These are phyloP conservation scores for Chaetomiaceae sp. DNA, from an alignment of 2,329 filamentous ascomycete genomes.

Conservation along the genomic window DNA sequence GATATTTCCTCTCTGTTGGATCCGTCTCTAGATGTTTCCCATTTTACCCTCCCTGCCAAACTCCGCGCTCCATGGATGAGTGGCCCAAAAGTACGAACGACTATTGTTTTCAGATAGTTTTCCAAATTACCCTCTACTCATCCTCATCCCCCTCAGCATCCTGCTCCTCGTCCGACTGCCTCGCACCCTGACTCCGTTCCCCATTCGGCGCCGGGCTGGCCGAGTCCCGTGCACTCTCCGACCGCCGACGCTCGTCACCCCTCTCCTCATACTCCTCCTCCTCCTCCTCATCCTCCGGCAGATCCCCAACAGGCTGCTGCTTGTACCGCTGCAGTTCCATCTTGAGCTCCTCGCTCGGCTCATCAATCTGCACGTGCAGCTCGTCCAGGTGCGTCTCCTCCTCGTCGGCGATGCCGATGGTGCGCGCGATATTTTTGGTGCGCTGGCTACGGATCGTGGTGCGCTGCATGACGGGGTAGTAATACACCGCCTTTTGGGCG, in stretches of 20 bases:
- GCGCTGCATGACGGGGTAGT: conserved; percentile 65
- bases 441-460: conserved; percentile 59
- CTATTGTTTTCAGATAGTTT: not conserved
- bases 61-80: conserved; percentile 6
- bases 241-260: conserved; percentile 19
- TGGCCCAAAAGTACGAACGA: not conserved
- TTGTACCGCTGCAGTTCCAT: conserved; percentile 50
- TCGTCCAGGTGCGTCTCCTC: conserved; percentile 52
- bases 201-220: conserved; percentile 12
- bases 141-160: conserved; percentile 48
- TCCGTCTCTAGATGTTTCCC: not conserved
- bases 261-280: conserved; percentile 23
- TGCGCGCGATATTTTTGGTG: conserved; percentile 58
- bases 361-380: conserved; percentile 51
- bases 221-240: conserved; percentile 7
- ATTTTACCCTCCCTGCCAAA: conserved; percentile 4
- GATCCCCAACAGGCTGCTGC: conserved; percentile 47
- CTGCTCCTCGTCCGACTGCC: conserved; percentile 30
- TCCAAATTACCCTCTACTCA: conserved; percentile 23
- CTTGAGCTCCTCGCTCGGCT: conserved; percentile 51
- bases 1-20: not conserved
- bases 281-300: conserved; percentile 34
- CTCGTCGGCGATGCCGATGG: conserved; percentile 43
- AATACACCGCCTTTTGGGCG: conserved; percentile 57
- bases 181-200: not conserved